Base-by-base conservation (phyloP, 2,329 filamentous ascomycete genomes). In the Ceratocystis cacaofunesta region DNA sequence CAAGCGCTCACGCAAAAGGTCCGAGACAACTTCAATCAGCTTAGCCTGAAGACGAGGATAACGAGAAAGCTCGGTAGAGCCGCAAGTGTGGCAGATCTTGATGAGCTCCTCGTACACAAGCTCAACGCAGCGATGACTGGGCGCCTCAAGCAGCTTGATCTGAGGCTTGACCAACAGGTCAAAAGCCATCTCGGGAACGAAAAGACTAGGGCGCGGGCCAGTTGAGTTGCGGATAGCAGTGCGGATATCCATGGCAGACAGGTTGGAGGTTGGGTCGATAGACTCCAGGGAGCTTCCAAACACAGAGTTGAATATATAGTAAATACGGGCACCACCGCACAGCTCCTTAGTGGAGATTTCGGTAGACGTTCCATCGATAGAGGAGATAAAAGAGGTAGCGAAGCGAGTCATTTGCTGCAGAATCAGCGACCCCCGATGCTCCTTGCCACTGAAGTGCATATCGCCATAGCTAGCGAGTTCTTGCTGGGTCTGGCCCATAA, bases 401-500 rank as follows among this genome's bases (percentile, higher is more conserved):
- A 99, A 99, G 50, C 94, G 89, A 12, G 94, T 99, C 94, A 99
- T 99, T 66, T 96, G 84, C 75, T 97, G 92, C 69, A 99, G 78
- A 66, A 99, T 96, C 69, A 99, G 82, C 32, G 92, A 96, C 41
- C 94, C 94, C 62, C 92, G 85, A 74, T 99, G 94, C 75, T 97
- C 94, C 75, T 96, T 96, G 71, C 94, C 94, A 69, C 89, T 95
- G 74, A 99, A 99, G 71, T 95, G 89, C 79, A 94, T 95, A 74
- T 97, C 95, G 46, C 94, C 94, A 73, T 99, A 99, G 75, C 92
- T 96, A 55, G 94, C 94, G 66, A 99, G 82, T 75, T 99, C 94
- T 78, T 99, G 94, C 74, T 99, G 94, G 61, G 94, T 97, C 76
- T 99, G 94, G n/a, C 94, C 94, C 94, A 99, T 99, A 63, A 99